Conservation (phyloP, 2,329 filamentous ascomycete species). For the Fusarium haematococcum region DNA sequence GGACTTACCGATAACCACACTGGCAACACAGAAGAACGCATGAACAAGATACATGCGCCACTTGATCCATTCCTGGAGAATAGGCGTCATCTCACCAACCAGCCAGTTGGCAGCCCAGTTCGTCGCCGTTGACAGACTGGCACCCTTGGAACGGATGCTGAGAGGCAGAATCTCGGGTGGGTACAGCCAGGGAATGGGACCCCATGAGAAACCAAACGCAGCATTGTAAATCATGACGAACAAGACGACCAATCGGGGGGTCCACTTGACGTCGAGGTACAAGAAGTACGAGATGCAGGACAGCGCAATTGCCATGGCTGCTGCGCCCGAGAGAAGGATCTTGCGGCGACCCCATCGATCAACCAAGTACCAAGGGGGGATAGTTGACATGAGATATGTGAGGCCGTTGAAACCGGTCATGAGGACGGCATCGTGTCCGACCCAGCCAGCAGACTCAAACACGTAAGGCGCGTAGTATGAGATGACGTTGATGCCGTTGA, state of each 20-base stretch:
- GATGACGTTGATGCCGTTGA: constrained; percentile 99
- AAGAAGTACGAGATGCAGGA: constrained; percentile 96
- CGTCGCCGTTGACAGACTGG: constrained; percentile 92
- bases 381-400: constrained; percentile 90
- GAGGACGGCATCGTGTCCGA: constrained; percentile 87
- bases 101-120: constrained; percentile 99
- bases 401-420: constrained; percentile 97
- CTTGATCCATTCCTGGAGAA: constrained; percentile 89
- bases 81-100: constrained; percentile 93
- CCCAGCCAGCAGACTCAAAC: constrained; percentile 97
- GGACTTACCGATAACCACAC: constrained; percentile 94
- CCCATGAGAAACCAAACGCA: constrained; percentile 94
- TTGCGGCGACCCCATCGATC: constrained; percentile 90
- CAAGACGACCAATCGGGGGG: constrained; percentile 86
- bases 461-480: constrained; percentile 98
- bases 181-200: constrained; percentile 97
- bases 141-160: constrained; percentile 96
- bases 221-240: constrained; percentile 99
- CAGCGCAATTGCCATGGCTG: constrained; percentile 89
- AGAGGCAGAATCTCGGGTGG: constrained; percentile 98
- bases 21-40: constrained; percentile 95
- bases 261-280: constrained; percentile 82
- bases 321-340: constrained; percentile 89
- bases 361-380: constrained; percentile 97
- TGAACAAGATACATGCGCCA: constrained; percentile 97